Evolutionary conservation across 2,329 filamentous ascomycete species (phyloP).

Genomic region (Paracamarosporium sp.): DNA sequence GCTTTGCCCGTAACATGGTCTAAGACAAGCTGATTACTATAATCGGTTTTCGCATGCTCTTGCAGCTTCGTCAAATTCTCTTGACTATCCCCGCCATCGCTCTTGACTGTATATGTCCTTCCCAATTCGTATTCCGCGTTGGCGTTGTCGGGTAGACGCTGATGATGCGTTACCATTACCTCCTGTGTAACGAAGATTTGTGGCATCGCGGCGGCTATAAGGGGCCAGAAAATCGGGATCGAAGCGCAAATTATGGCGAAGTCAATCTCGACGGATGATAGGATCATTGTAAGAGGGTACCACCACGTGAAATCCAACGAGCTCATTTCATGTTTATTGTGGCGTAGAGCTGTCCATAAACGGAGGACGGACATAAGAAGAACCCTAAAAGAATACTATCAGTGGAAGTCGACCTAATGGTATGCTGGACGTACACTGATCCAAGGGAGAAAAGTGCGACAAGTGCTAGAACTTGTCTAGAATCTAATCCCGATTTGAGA

Average conservation of each 20-base stretch:
- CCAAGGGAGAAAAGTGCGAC: constrained; percentile 34
- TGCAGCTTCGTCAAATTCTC: constrained; percentile 21
- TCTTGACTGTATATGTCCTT: constrained; percentile 25
- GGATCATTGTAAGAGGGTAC: constrained; percentile 35
- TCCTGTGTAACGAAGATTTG: constrained; percentile 45
- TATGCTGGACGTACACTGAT: constrained; percentile 23
- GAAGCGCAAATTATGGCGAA: constrained; percentile 46
- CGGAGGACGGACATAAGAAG: constrained; percentile 38
- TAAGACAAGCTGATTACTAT: constrained; percentile 12
- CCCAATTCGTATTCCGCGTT: constrained; percentile 27
- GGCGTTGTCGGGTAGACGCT: constrained; percentile 17
- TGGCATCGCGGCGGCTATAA: constrained; percentile 31
- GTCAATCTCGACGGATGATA: constrained; percentile 42
- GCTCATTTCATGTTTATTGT: constrained; percentile 13
- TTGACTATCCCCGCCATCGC: constrained; percentile 22
- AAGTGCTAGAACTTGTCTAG: constrained; percentile 34
- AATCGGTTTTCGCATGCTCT: constrained; percentile 12
- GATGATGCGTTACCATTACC: constrained; percentile 35
- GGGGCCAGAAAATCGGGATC: constrained; percentile 47
- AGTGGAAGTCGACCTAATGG: neutral
- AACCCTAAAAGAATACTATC: constrained; percentile 20
- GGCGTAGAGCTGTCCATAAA: constrained; percentile 33
- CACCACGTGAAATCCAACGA: constrained; percentile 42
- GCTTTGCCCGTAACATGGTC: constrained; percentile 16
- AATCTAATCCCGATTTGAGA: constrained; percentile 24